Evolutionary conservation across 1,284 basidiomycete species (phyloP), one percentile per base, ranked within the genome.

Genomic region (Leccinum cinnamomeum): DNA sequence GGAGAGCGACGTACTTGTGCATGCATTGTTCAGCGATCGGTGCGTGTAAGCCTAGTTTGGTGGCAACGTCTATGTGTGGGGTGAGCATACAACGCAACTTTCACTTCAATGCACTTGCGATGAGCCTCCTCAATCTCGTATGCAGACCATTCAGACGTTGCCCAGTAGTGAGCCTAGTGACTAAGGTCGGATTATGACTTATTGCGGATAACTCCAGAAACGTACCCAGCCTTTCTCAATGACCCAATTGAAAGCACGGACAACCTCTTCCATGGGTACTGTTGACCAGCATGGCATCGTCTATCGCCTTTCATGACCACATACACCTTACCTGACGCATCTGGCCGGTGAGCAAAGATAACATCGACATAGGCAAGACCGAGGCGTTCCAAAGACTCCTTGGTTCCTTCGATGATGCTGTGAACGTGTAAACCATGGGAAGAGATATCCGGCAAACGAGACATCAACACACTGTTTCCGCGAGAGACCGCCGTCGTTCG

Each of bases 321-420:
- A 23, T 23, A 18, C 1, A 16, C 70, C 73, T 37, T 63, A 79
- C 82, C 62, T n/a, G 70, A 63, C 10, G 60, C 59, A 70, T 87
- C 86, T 35, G 81, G 80, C 57, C 84, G 81, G 66, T 88, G 84
- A 11, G 80, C 80, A 54, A 84, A 83, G 53, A 84, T 72, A 50
- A 87, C 76, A 67, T 87, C 85, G 58, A 87, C 86, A 67, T 90
- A 90, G 70, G 86, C 82, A 66, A 88, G 77, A 57, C 83, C 80
- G 6, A 89, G 80, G 48, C 87, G 83, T 70, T 84, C 76, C 37
- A 90, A 77, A 8, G 79, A 83, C 48, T 79, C 80, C 64, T 83
- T 79, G 35, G 84, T 77, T 35, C 86, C 88, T 69, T 91, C 88
- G 66, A 91, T 79, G 66, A 89, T 80, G 71, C 80, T 85, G 14